phyloP scores from a whole-genome alignment of 1,139 yeast species.

The Blastobotrys arbuscula region DNA sequence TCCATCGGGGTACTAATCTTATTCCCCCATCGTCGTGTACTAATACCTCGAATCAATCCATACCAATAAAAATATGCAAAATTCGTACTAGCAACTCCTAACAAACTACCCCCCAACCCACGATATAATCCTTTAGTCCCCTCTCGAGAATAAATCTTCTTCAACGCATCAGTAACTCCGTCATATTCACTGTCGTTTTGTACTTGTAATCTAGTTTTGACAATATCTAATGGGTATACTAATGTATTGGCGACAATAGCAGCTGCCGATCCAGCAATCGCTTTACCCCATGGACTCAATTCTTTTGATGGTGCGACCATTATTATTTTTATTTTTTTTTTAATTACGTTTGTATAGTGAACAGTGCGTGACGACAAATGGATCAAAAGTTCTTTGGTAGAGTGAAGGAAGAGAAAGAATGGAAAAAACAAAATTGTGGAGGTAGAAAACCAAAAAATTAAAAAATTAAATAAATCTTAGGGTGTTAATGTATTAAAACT shows the following conservation, averaged over 20 bases:
- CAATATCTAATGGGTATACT: slow-evolving; percentile 84
- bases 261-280: slow-evolving; percentile 80
- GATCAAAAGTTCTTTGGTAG: no score
- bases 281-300: slow-evolving; percentile 56
- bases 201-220: slow-evolving; percentile 74
- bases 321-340: not conserved
- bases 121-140: slow-evolving; percentile 73
- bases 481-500: not conserved
- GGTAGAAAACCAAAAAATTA: not conserved
- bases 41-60: slow-evolving; percentile 60
- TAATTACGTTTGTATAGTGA: no score
- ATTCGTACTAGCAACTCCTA: slow-evolving; percentile 74
- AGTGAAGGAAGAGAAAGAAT: not conserved
- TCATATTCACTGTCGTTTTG: slow-evolving; percentile 40
- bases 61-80: slow-evolving; percentile 87
- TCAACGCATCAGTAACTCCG: slow-evolving; percentile 58
- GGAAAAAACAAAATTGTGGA: not conserved
- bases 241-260: slow-evolving; percentile 77
- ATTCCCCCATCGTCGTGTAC: slow-evolving; percentile 38
- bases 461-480: not conserved
- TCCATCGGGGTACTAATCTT: slow-evolving; percentile 58
- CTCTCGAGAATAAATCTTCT: slow-evolving; percentile 49
- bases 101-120: slow-evolving; percentile 63
- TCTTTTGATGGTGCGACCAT: slow-evolving; percentile 17
- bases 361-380: no score